A percentile compares a stretch with the other conserved stretches of the same genome.
Conservation (phyloP, 306 rosid genomes). For the Ochetophila trinervis region DNA sequence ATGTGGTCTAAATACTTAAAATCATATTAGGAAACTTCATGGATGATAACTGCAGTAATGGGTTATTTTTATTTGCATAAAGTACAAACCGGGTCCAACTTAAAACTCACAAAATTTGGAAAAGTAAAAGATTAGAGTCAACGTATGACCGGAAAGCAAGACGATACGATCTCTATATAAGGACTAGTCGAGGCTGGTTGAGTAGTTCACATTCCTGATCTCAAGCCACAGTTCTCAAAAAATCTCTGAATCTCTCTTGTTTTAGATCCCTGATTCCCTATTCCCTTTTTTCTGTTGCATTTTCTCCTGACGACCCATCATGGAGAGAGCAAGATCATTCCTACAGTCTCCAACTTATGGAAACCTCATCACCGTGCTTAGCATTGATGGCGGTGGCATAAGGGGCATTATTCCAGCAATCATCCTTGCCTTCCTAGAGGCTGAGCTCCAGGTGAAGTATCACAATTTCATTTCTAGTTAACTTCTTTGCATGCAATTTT, state of each 20-base stretch:
- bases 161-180: background rate
- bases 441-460: conserved; percentile 53
- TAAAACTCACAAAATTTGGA: background rate
- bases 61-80: no score
- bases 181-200: background rate
- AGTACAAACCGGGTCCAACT: background rate
- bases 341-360: conserved; percentile 55
- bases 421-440: conserved; percentile 50
- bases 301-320: background rate
- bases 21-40: no score
- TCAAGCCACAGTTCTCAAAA: background rate
- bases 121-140: background rate
- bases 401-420: conserved; percentile 59
- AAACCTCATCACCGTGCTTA: conserved; percentile 51
- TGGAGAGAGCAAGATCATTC: conserved; percentile 30
- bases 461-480: background rate
- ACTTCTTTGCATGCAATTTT: background rate
- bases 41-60: no score
- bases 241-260: background rate
- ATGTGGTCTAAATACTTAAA: no score
- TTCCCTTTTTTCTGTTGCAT: no score
- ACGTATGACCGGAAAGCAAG: background rate
- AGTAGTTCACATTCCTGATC: background rate
- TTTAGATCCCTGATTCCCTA: no score
- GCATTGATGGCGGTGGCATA: conserved; percentile 68